Evolutionary conservation across 2,329 filamentous ascomycete genomes (phyloP).

Genomic region (Calonectria multiphialidica): DNA sequence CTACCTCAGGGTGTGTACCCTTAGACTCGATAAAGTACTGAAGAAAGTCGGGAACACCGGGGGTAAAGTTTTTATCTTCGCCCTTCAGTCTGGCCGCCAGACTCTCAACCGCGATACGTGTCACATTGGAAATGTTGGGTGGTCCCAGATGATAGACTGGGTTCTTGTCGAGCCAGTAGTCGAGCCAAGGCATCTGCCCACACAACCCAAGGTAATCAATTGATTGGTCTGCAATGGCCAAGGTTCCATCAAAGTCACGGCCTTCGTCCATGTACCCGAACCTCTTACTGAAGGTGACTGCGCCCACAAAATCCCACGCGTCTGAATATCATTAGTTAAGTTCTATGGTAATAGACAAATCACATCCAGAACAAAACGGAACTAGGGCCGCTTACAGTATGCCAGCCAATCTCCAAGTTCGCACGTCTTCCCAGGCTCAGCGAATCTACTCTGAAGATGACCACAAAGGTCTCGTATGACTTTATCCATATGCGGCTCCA

Average conservation of each 20-base stretch:
- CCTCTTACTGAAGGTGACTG: slow-evolving; percentile 54
- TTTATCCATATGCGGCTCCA: slow-evolving; percentile 46
- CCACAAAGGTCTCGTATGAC: slow-evolving; percentile 47
- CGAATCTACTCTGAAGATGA: slow-evolving; percentile 48
- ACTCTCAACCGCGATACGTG: slow-evolving; percentile 44
- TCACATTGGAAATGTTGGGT: slow-evolving; percentile 45
- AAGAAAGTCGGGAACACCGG: slow-evolving; percentile 49
- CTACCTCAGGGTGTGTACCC: slow-evolving; percentile 43
- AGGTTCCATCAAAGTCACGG: slow-evolving; percentile 52
- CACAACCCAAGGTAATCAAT: slow-evolving; percentile 49
- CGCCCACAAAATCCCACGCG: slow-evolving; percentile 57
- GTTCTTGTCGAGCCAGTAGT: slow-evolving; percentile 54
- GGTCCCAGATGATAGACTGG: slow-evolving; percentile 49
- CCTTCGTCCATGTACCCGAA: slow-evolving; percentile 56
- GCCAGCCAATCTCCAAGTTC: slow-evolving; percentile 56
- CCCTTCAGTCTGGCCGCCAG: slow-evolving; percentile 45
- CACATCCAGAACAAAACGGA: background rate
- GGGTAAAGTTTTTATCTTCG: slow-evolving; percentile 40
- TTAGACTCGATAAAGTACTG: slow-evolving; percentile 57
- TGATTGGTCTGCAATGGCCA: slow-evolving; percentile 46
- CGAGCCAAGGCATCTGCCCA: slow-evolving; percentile 47
- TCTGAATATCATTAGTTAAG: slow-evolving; percentile 20
- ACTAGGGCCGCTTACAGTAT: slow-evolving; percentile 48
- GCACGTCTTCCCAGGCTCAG: slow-evolving; percentile 43
- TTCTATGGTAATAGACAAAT: background rate